These are phyloP conservation scores for Plectosphaerella sp. DNA, from an alignment of 2,329 filamentous ascomycete genomes.

Conservation along the genomic window DNA sequence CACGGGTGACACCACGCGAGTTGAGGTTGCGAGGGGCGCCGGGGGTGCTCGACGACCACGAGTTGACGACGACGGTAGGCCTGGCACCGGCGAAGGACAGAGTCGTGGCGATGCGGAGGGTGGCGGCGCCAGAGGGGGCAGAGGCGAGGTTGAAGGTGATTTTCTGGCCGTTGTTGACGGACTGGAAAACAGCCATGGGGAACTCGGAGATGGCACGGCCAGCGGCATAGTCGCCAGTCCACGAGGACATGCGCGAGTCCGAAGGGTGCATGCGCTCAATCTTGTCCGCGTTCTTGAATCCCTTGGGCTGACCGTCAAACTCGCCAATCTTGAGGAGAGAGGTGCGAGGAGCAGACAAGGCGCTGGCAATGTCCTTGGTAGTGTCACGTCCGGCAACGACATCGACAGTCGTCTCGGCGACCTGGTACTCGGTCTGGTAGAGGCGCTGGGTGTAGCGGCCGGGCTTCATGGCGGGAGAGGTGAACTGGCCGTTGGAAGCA, in stretches of 20 bases:
- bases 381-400: constrained; percentile 45
- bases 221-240: constrained; percentile 56
- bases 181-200: constrained; percentile 63
- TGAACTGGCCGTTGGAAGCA: constrained; percentile 50
- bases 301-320: constrained; percentile 60
- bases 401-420: constrained; percentile 42
- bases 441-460: constrained; percentile 66
- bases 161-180: constrained; percentile 53
- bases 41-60: constrained; percentile 42
- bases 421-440: constrained; percentile 54
- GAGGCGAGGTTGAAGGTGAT: constrained; percentile 55
- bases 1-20: constrained; percentile 60
- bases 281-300: constrained; percentile 64
- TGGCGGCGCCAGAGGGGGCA: constrained; percentile 44
- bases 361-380: constrained; percentile 45
- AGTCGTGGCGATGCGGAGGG: constrained; percentile 61
- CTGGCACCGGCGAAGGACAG: constrained; percentile 56
- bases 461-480: constrained; percentile 61
- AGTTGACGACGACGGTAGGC: constrained; percentile 53
- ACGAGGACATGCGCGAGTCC: constrained; percentile 58
- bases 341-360: constrained; percentile 37
- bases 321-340: constrained; percentile 62
- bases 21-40: constrained; percentile 58
- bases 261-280: constrained; percentile 66
- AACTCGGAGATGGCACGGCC: constrained; percentile 52